Conservation (phyloP, 1,284 basidiomycete genomes). For the Marasmius tenuissimus region DNA sequence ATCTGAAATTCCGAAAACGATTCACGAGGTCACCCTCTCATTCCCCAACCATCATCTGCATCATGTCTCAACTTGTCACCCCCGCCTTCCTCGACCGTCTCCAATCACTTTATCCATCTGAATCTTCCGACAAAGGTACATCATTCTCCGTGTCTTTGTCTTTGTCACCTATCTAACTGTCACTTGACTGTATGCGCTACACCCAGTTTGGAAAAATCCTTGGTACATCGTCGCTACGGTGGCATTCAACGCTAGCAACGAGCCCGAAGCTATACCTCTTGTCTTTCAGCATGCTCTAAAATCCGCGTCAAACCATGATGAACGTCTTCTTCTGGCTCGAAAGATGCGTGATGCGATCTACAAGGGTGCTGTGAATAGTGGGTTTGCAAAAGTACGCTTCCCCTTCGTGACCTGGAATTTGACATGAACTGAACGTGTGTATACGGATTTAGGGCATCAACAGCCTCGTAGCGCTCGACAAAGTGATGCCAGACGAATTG, state of each 20-base stretch:
- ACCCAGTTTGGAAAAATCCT: slow-evolving; percentile 31
- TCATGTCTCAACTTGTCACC: too few relatives aligned
- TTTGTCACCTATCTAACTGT: too few relatives aligned
- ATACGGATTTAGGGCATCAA: slow-evolving; percentile 41
- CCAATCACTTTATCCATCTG: too few relatives aligned
- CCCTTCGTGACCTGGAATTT: slow-evolving; percentile 9
- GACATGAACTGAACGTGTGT: background rate
- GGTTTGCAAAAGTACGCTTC: slow-evolving; percentile 47
- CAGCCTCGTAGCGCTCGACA: slow-evolving; percentile 38
- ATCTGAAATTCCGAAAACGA: too few relatives aligned
- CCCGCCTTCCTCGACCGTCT: too few relatives aligned
- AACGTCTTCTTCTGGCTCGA: slow-evolving; percentile 40
- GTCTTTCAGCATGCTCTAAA: slow-evolving; percentile 49
- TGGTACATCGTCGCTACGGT: slow-evolving; percentile 60
- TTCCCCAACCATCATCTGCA: too few relatives aligned
- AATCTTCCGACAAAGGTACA: too few relatives aligned
- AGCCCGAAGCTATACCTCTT: slow-evolving; percentile 51
- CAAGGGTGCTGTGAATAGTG: slow-evolving; percentile 53
- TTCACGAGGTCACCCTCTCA: too few relatives aligned
- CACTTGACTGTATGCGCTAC: background rate
- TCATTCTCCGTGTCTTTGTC: too few relatives aligned
- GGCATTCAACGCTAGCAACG: slow-evolving; percentile 54
- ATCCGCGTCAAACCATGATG: slow-evolving; percentile 24
- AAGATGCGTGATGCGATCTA: slow-evolving; percentile 57
- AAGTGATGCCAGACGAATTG: slow-evolving; percentile 40